Percentiles rank a stretch among this genome's conserved stretches.
These are phyloP conservation scores for Straminergon stramineum DNA, from an alignment of 225 moss, liverwort and hornwort genomes.

Conservation along the genomic window DNA sequence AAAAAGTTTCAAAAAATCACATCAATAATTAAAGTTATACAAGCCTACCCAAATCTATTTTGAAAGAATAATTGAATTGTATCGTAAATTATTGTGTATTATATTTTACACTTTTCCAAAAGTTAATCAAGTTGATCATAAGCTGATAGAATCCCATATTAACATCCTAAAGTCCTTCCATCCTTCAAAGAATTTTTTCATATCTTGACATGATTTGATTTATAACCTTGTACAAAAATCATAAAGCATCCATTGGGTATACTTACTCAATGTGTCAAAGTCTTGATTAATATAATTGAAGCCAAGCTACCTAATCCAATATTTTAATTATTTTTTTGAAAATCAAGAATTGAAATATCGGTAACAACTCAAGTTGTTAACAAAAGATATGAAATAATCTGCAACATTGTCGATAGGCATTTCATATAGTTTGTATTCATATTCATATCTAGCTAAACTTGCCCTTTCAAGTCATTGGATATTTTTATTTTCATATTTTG, in stretches of 20 bases:
- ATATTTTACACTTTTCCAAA: not conserved
- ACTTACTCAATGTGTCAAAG: not conserved
- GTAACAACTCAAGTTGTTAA: not conserved
- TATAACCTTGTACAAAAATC: not conserved
- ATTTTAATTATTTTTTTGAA: not conserved
- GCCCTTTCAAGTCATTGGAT: accelerated
- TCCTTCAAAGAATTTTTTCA: not conserved
- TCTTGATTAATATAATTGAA: not conserved
- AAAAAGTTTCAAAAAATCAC: too few species aligned
- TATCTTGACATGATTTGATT: not conserved
- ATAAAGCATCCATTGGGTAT: accelerated
- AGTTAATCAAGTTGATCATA: accelerated
- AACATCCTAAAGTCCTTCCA: not conserved
- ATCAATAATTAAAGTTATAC: not conserved
- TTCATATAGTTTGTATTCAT: not conserved
- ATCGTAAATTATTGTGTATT: not conserved
- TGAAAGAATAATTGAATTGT: not conserved
- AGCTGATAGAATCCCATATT: not conserved
- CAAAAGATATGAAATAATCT: not conserved
- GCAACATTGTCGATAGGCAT: not conserved
- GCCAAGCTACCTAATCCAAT: accelerated
- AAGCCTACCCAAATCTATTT: not conserved
- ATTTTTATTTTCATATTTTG: not conserved
- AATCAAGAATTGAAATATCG: accelerated
- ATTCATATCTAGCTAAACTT: accelerated